Evolutionary conservation across 208 protist species (phyloP).

Genomic region (Willaertia magna): DNA sequence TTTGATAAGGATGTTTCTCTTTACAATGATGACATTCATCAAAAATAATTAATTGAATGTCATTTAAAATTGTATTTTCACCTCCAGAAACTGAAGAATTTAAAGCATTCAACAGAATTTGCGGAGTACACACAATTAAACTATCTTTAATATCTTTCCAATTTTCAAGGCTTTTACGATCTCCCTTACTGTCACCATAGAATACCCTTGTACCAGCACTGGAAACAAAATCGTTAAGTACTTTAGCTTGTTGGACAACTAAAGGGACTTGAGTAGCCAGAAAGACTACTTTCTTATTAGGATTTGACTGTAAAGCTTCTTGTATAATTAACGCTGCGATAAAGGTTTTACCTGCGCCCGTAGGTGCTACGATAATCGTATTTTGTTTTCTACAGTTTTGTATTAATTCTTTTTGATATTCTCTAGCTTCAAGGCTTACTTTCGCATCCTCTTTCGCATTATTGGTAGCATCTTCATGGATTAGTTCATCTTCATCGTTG

Average conservation of each 20-base stretch:
- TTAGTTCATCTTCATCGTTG: neutral
- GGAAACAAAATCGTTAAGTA: neutral
- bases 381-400: neutral
- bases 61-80: neutral
- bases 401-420: neutral
- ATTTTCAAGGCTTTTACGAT: neutral
- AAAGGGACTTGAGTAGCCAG: neutral
- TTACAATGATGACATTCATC: conserved; percentile 6
- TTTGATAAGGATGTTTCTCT: neutral
- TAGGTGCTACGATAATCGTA: neutral
- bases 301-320: neutral
- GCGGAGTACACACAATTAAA: neutral
- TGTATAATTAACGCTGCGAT: neutral
- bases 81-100: too few species aligned
- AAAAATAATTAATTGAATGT: neutral
- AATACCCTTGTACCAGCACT: neutral
- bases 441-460: too few species aligned
- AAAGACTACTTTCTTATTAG: neutral
- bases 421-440: too few species aligned
- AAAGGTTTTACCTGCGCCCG: neutral
- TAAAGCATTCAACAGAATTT: neutral
- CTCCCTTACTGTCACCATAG: neutral
- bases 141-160: neutral
- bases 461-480: too few species aligned
- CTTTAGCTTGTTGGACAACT: neutral